Evolutionary conservation across 495 filamentous ascomycete genomes (phyloP).

Genomic region (Antarctomyces pellizariae): DNA sequence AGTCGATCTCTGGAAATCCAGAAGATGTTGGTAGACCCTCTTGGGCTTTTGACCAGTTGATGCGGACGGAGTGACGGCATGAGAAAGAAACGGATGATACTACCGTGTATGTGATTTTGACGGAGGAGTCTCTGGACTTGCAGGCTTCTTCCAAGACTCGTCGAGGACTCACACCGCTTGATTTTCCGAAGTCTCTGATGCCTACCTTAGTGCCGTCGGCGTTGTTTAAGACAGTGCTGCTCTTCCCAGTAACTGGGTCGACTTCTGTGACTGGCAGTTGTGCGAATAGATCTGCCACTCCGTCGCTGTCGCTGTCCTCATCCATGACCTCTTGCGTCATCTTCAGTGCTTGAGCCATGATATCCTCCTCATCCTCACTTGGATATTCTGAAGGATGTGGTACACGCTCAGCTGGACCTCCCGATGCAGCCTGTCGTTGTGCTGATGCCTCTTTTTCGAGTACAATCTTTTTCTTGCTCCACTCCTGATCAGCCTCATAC

Average conservation of each 20-base stretch:
- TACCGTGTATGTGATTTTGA: constrained; percentile 37
- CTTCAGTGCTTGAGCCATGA: constrained; percentile 23
- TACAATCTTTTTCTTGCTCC: constrained; percentile 41
- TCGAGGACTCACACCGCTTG: constrained; percentile 42
- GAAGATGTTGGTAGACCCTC: constrained; percentile 22
- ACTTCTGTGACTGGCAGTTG: constrained; percentile 43
- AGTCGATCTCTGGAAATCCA: constrained; percentile 20
- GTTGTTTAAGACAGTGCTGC: constrained; percentile 24
- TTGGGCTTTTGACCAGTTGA: constrained; percentile 63
- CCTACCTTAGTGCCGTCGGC: constrained; percentile 26
- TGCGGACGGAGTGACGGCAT: constrained; percentile 44
- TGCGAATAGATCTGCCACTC: constrained; percentile 34
- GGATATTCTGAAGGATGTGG: constrained; percentile 5
- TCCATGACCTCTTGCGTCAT: constrained; percentile 27
- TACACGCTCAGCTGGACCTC: constrained; percentile 15
- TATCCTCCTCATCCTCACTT: constrained; percentile 18
- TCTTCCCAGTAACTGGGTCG: constrained; percentile 25
- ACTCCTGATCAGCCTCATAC: constrained; percentile 46
- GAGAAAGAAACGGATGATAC: constrained; percentile 49
- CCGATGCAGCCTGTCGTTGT: constrained; percentile 3
- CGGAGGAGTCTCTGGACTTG: constrained; percentile 38
- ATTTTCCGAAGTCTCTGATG: constrained; percentile 68
- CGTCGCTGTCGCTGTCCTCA: constrained; percentile 26
- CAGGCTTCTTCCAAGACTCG: constrained; percentile 69
- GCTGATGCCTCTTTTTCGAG: constrained; percentile 32